phyloP scores from a whole-genome alignment of 2,329 filamentous ascomycete species.

The Cyphellophora europaea region DNA sequence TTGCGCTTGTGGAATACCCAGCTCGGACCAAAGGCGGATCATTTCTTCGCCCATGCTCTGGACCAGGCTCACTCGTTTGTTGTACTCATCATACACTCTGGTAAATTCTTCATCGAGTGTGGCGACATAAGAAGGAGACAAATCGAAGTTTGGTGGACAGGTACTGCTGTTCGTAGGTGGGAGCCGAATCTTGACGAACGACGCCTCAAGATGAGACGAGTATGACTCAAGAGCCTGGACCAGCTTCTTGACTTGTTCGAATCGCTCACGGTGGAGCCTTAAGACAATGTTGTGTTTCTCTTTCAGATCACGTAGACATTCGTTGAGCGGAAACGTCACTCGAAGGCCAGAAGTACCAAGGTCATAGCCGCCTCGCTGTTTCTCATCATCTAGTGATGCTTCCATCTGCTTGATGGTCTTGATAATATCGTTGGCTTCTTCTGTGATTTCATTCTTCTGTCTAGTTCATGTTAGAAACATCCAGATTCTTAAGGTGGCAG shows the following conservation, averaged over 20 bases:
- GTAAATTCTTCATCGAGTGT: slow-evolving; percentile 85
- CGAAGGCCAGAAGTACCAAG: slow-evolving; percentile 59
- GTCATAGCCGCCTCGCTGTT: slow-evolving; percentile 54
- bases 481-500: neutral
- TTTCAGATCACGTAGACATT: slow-evolving; percentile 70
- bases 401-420: slow-evolving; percentile 90
- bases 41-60: slow-evolving; percentile 70
- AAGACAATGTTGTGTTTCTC: slow-evolving; percentile 76
- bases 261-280: slow-evolving; percentile 80
- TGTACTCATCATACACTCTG: slow-evolving; percentile 93
- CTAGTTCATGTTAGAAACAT: slow-evolving; percentile 23
- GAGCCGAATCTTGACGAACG: slow-evolving; percentile 75
- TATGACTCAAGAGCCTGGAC: slow-evolving; percentile 91
- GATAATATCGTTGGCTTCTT: slow-evolving; percentile 79
- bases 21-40: slow-evolving; percentile 89
- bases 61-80: slow-evolving; percentile 67
- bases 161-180: slow-evolving; percentile 73
- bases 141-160: slow-evolving; percentile 74
- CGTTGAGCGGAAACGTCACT: slow-evolving; percentile 73
- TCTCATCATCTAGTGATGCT: slow-evolving; percentile 69
- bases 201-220: slow-evolving; percentile 84
- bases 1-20: slow-evolving; percentile 87
- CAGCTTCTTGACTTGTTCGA: slow-evolving; percentile 92
- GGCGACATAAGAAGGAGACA: slow-evolving; percentile 82
- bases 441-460: slow-evolving; percentile 85